Evolutionary conservation across 2,329 filamentous ascomycete genomes (phyloP).

Genomic region (Diaporthe aspalathi): DNA sequence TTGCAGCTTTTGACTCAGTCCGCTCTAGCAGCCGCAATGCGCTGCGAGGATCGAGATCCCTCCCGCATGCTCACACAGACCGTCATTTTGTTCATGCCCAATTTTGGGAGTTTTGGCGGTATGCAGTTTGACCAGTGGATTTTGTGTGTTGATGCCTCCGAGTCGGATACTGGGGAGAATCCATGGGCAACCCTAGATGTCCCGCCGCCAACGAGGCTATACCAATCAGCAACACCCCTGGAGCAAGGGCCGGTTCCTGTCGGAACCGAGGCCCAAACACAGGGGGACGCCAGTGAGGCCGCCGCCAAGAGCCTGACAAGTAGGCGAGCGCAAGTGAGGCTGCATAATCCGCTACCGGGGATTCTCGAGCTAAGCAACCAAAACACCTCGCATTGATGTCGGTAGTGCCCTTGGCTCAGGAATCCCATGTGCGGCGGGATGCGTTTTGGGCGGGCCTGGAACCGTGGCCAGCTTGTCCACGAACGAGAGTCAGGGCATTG

Average conservation of each 20-base stretch:
- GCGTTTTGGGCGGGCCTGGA: conserved; percentile 10
- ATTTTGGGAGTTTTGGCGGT: conserved; percentile 2
- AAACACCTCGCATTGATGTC: conserved; percentile 2
- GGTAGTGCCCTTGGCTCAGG: conserved; percentile 20
- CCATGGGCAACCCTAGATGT: conserved; percentile 4
- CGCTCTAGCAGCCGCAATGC: conserved; percentile 3
- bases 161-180: neutral
- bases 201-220: neutral
- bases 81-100: conserved; percentile 6
- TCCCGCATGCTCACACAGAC: conserved; percentile 10
- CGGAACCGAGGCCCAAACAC: conserved; percentile 7
- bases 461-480: neutral
- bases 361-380: conserved; percentile 16
- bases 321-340: conserved; percentile 17
- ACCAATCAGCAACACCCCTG: conserved; percentile 29
- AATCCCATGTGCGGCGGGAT: conserved; percentile 28
- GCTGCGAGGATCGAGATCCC: neutral
- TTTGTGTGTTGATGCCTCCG: neutral
- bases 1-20: neutral
- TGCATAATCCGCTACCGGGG: conserved; percentile 22
- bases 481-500: conserved; percentile 20
- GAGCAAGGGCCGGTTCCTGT: neutral
- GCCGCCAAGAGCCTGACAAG: conserved; percentile 24
- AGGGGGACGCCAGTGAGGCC: conserved; percentile 13
- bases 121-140: neutral